phyloP scores from a whole-genome alignment of 2,329 filamentous ascomycete genomes.

The Tolypocladium cylindrosporum region DNA sequence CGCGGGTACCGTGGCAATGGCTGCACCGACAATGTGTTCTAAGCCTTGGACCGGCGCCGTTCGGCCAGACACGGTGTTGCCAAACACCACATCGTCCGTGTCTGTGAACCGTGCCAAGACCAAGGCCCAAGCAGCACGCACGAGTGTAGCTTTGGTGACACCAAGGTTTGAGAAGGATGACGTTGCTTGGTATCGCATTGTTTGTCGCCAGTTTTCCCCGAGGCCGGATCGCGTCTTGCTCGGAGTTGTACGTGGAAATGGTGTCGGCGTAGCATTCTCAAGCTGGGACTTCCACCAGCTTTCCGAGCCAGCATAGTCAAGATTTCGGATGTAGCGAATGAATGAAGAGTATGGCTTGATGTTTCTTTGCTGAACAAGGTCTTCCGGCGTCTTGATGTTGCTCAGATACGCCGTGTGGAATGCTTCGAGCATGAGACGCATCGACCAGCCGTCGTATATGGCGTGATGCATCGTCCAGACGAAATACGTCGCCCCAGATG shows the following conservation, averaged over 20 bases:
- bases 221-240: background rate
- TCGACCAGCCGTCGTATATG: constrained; percentile 17
- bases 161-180: background rate
- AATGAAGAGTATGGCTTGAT: background rate
- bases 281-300: background rate
- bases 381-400: background rate
- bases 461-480: constrained; percentile 16
- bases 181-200: background rate
- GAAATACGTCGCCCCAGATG: constrained; percentile 1
- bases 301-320: background rate
- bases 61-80: constrained; percentile 49
- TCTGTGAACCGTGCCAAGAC: constrained; percentile 4
- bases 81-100: constrained; percentile 41
- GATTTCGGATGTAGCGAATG: background rate
- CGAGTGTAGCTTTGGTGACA: background rate
- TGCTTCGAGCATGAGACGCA: constrained; percentile 6
- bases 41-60: constrained; percentile 35
- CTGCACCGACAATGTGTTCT: constrained; percentile 48
- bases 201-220: background rate
- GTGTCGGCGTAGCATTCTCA: background rate
- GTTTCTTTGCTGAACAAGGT: background rate
- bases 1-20: constrained; percentile 51
- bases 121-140: constrained; percentile 6
- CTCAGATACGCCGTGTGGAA: constrained; percentile 3
- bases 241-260: background rate